Percentiles rank a stretch among this genome's conserved stretches.
These are phyloP conservation scores for Trichoderma sp. DNA, from an alignment of 2,329 filamentous ascomycete genomes.

Conservation along the genomic window DNA sequence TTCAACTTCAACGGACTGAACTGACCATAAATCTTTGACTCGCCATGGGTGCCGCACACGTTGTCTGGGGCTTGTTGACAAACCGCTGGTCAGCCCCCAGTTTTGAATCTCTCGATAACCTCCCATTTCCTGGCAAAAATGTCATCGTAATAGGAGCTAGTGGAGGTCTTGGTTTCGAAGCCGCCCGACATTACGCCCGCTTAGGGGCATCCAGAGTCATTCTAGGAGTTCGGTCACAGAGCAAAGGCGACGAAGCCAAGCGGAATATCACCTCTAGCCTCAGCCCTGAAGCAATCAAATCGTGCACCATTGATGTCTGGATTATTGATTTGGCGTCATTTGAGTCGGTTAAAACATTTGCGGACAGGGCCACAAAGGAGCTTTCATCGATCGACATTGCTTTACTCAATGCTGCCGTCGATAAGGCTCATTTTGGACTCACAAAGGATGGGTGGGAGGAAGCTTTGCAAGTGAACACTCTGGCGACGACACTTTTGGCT, in stretches of 20 bases:
- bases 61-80: not conserved
- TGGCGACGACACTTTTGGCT: slow-evolving; percentile 54
- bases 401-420: slow-evolving; percentile 31
- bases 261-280: slow-evolving; percentile 1
- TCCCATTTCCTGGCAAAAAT: slow-evolving; percentile 26
- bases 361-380: not conserved
- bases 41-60: not conserved
- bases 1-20: not conserved
- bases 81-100: slow-evolving; percentile 10
- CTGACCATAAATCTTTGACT: not conserved
- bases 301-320: slow-evolving; percentile 7
- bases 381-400: slow-evolving; percentile 25
- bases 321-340: slow-evolving; percentile 7
- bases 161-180: slow-evolving; percentile 38
- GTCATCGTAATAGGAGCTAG: slow-evolving; percentile 41
- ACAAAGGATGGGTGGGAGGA: slow-evolving; percentile 46
- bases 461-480: slow-evolving; percentile 54
- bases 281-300: not conserved
- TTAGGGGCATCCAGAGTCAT: slow-evolving; percentile 27
- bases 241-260: not conserved
- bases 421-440: slow-evolving; percentile 21
- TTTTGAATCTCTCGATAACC: not conserved
- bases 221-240: slow-evolving; percentile 1
- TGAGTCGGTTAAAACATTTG: slow-evolving; percentile 9
- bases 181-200: slow-evolving; percentile 35